Evolutionary conservation across 164 flowering plant genomes (phyloP).

Genomic region (Chimonanthus salicifolius): DNA sequence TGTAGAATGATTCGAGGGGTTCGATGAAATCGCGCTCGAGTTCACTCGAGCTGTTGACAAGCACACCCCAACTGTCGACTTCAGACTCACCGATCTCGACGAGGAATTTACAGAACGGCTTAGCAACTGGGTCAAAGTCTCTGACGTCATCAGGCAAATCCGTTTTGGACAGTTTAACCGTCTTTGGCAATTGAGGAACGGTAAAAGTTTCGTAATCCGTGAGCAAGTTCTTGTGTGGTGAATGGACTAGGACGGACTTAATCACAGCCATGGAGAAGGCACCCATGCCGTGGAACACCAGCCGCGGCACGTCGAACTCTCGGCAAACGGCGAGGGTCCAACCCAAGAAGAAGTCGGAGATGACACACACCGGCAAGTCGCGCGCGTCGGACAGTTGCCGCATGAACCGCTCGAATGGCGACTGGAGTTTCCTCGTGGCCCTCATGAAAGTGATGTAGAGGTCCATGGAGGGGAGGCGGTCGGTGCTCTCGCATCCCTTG

Average conservation of each 20-base stretch:
- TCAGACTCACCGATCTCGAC: constrained; percentile 7
- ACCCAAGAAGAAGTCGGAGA: constrained; percentile 34
- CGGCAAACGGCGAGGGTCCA: constrained; percentile 27
- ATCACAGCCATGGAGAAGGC: constrained; percentile 23
- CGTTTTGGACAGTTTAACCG: constrained; percentile 2
- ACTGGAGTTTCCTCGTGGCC: constrained; percentile 21
- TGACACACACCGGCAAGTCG: constrained; percentile 28
- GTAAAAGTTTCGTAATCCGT: constrained; percentile 3
- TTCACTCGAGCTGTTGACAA: constrained; percentile 31
- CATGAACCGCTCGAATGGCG: constrained; percentile 18
- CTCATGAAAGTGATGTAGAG: constrained; percentile 8
- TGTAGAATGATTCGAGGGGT: constrained; percentile 15
- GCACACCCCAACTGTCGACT: constrained; percentile 18
- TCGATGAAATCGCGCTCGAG: constrained; percentile 19
- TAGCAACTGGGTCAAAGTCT: background rate
- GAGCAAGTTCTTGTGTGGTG: background rate
- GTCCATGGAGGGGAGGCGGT: constrained; percentile 26
- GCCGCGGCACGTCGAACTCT: constrained; percentile 24
- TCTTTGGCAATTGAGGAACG: constrained; percentile 9
- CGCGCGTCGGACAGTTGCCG: constrained; percentile 13
- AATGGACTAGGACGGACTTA: constrained; percentile 3
- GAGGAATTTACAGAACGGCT: constrained; percentile 2
- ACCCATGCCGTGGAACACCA: constrained; percentile 40
- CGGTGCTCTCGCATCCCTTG: constrained; percentile 28
- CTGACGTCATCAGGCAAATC: constrained; percentile 13